These are phyloP conservation scores for Ramalina peruviana DNA, from an alignment of 495 filamentous ascomycete genomes.

Conservation along the genomic window DNA sequence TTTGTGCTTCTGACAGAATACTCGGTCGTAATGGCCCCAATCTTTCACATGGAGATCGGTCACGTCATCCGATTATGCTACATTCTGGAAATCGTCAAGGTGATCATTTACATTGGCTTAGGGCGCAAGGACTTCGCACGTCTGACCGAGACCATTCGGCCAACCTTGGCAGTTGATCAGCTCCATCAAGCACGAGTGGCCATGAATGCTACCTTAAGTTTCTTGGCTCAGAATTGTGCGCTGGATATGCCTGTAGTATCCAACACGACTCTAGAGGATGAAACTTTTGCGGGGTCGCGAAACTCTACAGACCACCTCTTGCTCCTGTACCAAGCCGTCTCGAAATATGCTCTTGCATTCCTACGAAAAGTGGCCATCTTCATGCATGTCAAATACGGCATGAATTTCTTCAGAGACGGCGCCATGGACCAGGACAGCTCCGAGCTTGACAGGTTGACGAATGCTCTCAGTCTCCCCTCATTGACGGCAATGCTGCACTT, in stretches of 20 bases:
- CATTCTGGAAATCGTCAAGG: constrained; percentile 79
- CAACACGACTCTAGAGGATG: neutral
- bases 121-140: no score
- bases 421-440: constrained; percentile 49
- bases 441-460: constrained; percentile 72
- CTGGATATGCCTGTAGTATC: no score
- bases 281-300: neutral
- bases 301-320: neutral
- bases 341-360: constrained; percentile 78
- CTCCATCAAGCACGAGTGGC: neutral
- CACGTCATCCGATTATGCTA: constrained; percentile 84
- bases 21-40: constrained; percentile 54
- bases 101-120: constrained; percentile 34
- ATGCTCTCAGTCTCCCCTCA: constrained; percentile 57
- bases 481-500: constrained; percentile 63
- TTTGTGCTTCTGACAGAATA: constrained; percentile 80
- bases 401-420: constrained; percentile 69
- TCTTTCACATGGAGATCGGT: constrained; percentile 59
- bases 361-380: constrained; percentile 74
- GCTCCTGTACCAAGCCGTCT: constrained; percentile 22
- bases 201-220: neutral
- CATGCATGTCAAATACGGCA: constrained; percentile 73
- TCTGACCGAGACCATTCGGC: no score
- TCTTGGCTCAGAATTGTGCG: neutral
- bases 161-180: neutral